phyloP scores from a whole-genome alignment of 2,329 filamentous ascomycete species.

The Botryotinia narcissicola region DNA sequence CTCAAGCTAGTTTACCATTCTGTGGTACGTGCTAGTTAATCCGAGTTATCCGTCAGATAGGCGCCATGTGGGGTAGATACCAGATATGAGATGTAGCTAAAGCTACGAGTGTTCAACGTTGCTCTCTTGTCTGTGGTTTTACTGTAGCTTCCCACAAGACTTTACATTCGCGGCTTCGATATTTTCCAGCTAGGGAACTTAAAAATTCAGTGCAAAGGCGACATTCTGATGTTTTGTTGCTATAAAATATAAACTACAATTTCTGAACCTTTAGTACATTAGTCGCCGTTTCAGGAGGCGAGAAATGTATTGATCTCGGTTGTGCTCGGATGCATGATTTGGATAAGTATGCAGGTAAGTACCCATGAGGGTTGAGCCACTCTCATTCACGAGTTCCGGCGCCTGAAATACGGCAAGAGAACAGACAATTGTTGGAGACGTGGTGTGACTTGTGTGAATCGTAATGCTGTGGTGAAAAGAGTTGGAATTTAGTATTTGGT shows the following conservation, averaged over 20 bases:
- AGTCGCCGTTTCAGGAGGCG: neutral
- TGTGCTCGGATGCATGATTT: neutral
- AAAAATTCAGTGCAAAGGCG: too few species aligned
- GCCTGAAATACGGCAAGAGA: neutral
- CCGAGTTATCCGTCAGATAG: neutral
- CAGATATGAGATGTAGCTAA: neutral
- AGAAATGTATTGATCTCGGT: neutral
- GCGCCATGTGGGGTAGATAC: neutral
- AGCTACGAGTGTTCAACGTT: too few species aligned
- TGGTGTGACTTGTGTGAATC: neutral
- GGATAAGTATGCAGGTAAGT: neutral
- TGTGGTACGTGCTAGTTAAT: neutral
- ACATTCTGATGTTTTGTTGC: too few species aligned
- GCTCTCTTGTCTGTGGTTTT: too few species aligned
- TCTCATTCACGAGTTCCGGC: neutral
- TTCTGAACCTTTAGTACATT: neutral
- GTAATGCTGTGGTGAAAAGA: neutral
- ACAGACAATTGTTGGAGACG: neutral
- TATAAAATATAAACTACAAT: too few species aligned
- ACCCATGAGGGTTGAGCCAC: neutral
- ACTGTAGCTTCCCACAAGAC: too few species aligned
- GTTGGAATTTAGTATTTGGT: neutral
- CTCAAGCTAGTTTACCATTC: neutral
- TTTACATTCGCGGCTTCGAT: too few species aligned
- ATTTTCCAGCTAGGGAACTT: too few species aligned